These are phyloP conservation scores for Fraxinus velutina DNA, from an alignment of 305 asterid genomes.

Conservation along the genomic window DNA sequence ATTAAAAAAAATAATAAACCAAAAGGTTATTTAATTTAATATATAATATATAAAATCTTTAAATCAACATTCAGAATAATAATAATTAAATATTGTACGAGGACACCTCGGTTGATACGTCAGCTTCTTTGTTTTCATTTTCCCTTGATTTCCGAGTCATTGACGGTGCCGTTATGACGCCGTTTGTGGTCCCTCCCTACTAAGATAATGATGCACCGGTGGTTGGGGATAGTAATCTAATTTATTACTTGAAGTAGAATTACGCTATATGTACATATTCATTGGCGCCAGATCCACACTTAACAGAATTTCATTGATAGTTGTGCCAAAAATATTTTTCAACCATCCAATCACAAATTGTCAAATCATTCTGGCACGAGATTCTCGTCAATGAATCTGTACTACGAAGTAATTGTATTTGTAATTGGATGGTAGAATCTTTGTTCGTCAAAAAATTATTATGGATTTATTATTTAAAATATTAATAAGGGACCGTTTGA, in stretches of 20 bases:
- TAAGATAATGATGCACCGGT: neutral
- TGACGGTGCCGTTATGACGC: constrained; percentile 24
- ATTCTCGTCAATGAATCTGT: neutral
- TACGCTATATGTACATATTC: neutral
- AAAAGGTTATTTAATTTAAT: neutral
- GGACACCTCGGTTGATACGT: neutral
- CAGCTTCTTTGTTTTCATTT: neutral
- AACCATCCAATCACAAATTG: neutral
- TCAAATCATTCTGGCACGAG: neutral
- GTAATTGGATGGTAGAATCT: neutral
- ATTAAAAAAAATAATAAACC: neutral
- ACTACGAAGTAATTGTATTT: too few relatives aligned
- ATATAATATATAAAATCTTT: neutral
- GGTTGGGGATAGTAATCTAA: neutral
- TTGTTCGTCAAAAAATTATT: neutral
- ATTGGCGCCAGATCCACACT: neutral
- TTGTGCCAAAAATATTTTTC: neutral
- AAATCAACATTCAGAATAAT: neutral
- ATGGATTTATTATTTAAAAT: too few relatives aligned
- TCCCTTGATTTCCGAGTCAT: constrained; percentile 1
- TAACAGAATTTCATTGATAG: neutral
- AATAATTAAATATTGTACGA: neutral
- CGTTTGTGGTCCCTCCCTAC: neutral
- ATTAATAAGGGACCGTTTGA: too few relatives aligned
- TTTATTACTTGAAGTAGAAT: neutral